A percentile compares a stretch with the other conserved stretches of the same genome.
These are phyloP conservation scores for Simplicillium sp. DNA, from an alignment of 2,329 filamentous ascomycete genomes.

Conservation along the genomic window DNA sequence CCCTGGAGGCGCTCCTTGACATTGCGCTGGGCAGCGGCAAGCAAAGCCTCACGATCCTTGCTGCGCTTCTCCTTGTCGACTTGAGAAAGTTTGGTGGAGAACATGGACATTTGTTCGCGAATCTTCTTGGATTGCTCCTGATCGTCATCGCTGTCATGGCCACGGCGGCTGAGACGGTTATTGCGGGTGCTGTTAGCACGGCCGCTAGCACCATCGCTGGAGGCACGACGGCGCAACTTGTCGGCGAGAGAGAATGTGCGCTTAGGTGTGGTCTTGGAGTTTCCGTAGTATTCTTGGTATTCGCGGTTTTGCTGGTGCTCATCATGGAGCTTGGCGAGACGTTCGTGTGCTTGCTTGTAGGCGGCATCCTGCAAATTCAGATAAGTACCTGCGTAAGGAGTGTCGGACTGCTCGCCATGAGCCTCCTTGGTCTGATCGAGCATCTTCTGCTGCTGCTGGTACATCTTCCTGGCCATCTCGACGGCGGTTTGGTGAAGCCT, in stretches of 20 bases:
- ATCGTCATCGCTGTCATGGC: constrained; percentile 38
- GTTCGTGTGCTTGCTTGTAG: constrained; percentile 75
- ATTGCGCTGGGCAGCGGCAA: constrained; percentile 75
- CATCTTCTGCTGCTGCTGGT: constrained; percentile 56
- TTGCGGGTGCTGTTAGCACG: too few relatives aligned
- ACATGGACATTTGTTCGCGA: constrained; percentile 67
- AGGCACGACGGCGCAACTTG: constrained; percentile 52
- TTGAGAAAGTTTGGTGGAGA: constrained; percentile 57
- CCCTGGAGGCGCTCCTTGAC: constrained; percentile 69
- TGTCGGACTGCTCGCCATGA: constrained; percentile 21
- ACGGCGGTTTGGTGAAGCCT: constrained; percentile 73
- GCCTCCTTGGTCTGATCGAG: constrained; percentile 39
- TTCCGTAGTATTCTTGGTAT: constrained; percentile 71
- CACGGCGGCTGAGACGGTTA: too few relatives aligned
- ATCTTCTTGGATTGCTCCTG: constrained; percentile 63
- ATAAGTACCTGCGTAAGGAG: constrained; percentile 39
- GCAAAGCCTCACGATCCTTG: constrained; percentile 63
- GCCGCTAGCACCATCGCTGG: constrained; percentile 45
- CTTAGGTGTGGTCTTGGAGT: constrained; percentile 24
- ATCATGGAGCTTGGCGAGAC: constrained; percentile 69
- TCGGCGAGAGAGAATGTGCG: constrained; percentile 41
- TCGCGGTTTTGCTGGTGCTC: constrained; percentile 54
- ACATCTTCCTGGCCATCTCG: constrained; percentile 86
- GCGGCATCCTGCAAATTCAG: constrained; percentile 75
- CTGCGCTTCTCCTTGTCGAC: constrained; percentile 67